These are phyloP conservation scores for Drosera capensis DNA, from an alignment of 148 eudicot genomes.

Conservation along the genomic window DNA sequence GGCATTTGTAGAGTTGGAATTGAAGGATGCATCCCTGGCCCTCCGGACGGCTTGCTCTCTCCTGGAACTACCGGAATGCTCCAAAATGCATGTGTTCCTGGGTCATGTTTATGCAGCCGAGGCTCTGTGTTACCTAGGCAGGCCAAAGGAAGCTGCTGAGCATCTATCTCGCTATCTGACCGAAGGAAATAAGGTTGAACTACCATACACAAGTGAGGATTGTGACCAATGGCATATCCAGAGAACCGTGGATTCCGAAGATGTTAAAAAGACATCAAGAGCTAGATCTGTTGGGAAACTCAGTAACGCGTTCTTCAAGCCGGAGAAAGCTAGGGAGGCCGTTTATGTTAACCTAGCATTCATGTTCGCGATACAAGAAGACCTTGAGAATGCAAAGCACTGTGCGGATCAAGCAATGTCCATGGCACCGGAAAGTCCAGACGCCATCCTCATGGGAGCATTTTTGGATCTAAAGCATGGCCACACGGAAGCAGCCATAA, in stretches of 20 bases:
- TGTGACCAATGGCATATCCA: slow-evolving; percentile 42
- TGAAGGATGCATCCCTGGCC: slow-evolving; percentile 60
- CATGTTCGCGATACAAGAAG: slow-evolving; percentile 47
- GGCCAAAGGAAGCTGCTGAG: slow-evolving; percentile 73
- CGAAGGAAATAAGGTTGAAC: slow-evolving; percentile 23
- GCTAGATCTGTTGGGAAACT: slow-evolving; percentile 22
- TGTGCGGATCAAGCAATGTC: slow-evolving; percentile 37
- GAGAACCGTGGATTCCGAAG: slow-evolving; percentile 46
- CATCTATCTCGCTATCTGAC: slow-evolving; percentile 48
- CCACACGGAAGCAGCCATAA: slow-evolving; percentile 41
- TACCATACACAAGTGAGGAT: slow-evolving; percentile 67
- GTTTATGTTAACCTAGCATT: slow-evolving; percentile 55
- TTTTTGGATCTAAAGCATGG: slow-evolving; percentile 58
- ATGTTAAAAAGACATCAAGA: slow-evolving; percentile 18
- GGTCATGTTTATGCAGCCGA: slow-evolving; percentile 79
- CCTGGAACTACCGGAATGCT: slow-evolving; percentile 45
- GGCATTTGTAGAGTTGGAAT: slow-evolving; percentile 68
- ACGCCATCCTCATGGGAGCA: slow-evolving; percentile 50
- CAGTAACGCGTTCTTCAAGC: slow-evolving; percentile 27
- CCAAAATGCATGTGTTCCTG: slow-evolving; percentile 41
- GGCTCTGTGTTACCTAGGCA: slow-evolving; percentile 72
- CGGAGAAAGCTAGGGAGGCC: slow-evolving; percentile 67
- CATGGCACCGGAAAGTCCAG: slow-evolving; percentile 33
- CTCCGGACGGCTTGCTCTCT: slow-evolving; percentile 50
- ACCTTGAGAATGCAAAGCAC: slow-evolving; percentile 47